Evolutionary conservation across 345 rosid species (phyloP).

Genomic region (Dovyalis caffra): DNA sequence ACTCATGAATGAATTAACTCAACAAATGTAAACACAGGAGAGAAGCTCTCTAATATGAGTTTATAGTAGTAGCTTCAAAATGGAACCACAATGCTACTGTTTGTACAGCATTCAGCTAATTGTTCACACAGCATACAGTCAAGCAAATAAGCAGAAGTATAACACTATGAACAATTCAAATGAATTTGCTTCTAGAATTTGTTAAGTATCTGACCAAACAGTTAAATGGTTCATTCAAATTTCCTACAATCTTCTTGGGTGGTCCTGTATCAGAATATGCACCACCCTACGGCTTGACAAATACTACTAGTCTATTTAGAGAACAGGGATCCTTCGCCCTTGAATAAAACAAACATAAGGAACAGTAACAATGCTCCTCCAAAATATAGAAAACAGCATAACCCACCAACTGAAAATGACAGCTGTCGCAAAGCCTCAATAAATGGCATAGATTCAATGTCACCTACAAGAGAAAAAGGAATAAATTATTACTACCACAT

Average conservation of each 20-base stretch:
- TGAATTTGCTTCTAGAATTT: not conserved
- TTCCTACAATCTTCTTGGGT: not conserved
- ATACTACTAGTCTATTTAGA: not conserved
- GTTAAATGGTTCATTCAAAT: not conserved
- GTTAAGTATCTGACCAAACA: not conserved
- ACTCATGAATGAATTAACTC: not conserved
- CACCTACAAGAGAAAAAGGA: conserved; percentile 18
- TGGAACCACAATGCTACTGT: not conserved
- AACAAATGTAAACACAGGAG: not conserved
- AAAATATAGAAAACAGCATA: not conserved
- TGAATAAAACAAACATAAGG: not conserved
- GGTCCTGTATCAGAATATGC: not conserved
- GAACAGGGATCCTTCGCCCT: not conserved
- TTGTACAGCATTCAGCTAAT: not conserved
- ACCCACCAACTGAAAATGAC: conserved; percentile 35
- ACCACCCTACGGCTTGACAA: not conserved
- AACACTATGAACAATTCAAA: not conserved
- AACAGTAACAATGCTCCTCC: not conserved
- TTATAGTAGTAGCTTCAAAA: not conserved
- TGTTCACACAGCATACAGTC: not conserved
- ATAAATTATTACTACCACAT: not conserved
- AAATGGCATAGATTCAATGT: conserved; percentile 39
- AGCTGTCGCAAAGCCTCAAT: conserved; percentile 36
- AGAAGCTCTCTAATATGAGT: not conserved
- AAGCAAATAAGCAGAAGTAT: not conserved